A percentile compares a stretch with the other conserved stretches of the same genome.
Conservation (phyloP, 306 rosid species). For the Prunus mira region DNA sequence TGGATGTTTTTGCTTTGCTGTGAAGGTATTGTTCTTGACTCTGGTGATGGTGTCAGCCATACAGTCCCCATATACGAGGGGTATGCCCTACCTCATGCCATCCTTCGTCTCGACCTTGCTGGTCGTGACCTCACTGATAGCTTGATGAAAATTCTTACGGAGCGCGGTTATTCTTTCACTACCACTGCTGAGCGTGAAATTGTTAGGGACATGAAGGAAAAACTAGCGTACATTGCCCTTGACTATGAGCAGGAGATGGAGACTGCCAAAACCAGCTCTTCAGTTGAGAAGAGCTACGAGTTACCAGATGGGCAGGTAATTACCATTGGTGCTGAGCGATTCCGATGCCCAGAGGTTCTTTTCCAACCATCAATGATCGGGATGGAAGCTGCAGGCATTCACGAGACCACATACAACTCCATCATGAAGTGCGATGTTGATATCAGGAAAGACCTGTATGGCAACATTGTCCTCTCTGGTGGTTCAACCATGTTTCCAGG, state of each 20-base stretch:
- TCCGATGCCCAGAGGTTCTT: constrained; percentile 97
- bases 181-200: constrained; percentile 99
- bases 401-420: constrained; percentile 98
- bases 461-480: constrained; percentile 98
- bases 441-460: constrained; percentile 93
- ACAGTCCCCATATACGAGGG: constrained; percentile 98
- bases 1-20: constrained; percentile 14
- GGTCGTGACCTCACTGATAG: constrained; percentile 96
- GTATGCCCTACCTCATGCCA: constrained; percentile 98
- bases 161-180: constrained; percentile 94
- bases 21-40: constrained; percentile 92
- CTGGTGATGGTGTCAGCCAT: constrained; percentile 99
- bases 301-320: constrained; percentile 97
- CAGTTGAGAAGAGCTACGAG: constrained; percentile 98
- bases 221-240: constrained; percentile 84
- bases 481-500: constrained; percentile 99
- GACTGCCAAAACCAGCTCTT: constrained; percentile 85
- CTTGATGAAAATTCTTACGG: constrained; percentile 95
- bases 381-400: constrained; percentile 99
- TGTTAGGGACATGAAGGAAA: constrained; percentile 97
- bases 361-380: constrained; percentile 95
- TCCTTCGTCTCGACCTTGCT: constrained; percentile 97
- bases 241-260: constrained; percentile 90
- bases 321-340: constrained; percentile 95
- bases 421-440: constrained; percentile 99